Conservation (phyloP, 257 asterid species). For the Plectranthus barbatus region DNA sequence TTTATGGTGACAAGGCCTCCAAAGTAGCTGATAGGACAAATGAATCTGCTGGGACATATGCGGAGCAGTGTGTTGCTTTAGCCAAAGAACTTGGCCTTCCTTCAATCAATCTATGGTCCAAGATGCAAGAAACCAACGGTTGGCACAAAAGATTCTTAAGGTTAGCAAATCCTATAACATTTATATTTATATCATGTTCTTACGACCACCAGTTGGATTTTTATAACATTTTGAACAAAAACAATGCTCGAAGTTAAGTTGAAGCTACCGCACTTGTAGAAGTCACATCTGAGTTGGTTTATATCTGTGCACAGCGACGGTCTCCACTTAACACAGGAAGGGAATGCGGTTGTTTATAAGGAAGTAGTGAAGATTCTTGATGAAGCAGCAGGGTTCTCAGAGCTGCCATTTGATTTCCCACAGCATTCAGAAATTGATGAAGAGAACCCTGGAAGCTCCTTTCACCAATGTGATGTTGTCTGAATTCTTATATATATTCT, state of each 20-base stretch:
- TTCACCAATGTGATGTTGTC: conserved; percentile 35
- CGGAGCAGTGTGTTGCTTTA: conserved; percentile 54
- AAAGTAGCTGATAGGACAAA: conserved; percentile 63
- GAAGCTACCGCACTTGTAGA: neutral
- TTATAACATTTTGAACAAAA: neutral
- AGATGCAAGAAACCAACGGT: conserved; percentile 73
- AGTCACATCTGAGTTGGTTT: neutral
- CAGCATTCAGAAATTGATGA: conserved; percentile 59
- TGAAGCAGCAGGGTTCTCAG: conserved; percentile 46
- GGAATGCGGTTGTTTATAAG: conserved; percentile 54
- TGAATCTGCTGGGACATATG: conserved; percentile 58
- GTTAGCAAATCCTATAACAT: conserved; percentile 8
- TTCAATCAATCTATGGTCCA: conserved; percentile 80
- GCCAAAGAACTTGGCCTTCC: conserved; percentile 73
- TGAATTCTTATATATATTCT: too few species aligned
- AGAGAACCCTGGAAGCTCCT: conserved; percentile 51
- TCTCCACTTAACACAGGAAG: conserved; percentile 73
- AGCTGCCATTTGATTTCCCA: conserved; percentile 70
- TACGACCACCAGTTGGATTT: neutral
- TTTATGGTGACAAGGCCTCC: conserved; percentile 68
- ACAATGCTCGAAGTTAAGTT: neutral
- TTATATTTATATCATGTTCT: neutral
- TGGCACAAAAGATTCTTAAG: conserved; percentile 60
- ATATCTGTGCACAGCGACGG: conserved; percentile 56
- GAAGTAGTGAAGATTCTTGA: conserved; percentile 50